A percentile compares a stretch with the other conserved stretches of the same genome.
phyloP scores from a whole-genome alignment of 2,329 filamentous ascomycete species.

The Aureobasidium sp. region DNA sequence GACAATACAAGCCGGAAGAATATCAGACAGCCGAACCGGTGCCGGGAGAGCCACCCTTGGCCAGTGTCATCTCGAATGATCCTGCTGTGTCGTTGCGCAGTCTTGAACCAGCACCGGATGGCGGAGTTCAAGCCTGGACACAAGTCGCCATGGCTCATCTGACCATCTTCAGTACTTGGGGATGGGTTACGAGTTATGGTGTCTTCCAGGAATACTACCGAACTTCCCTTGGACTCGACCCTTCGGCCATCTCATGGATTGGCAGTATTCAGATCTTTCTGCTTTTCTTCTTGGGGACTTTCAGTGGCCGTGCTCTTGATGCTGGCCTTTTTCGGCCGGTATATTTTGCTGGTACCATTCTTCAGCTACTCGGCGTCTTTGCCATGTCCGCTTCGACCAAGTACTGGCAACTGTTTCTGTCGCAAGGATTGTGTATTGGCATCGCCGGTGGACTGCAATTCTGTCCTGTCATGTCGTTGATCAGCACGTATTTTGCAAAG shows the following conservation, averaged over 20 bases:
- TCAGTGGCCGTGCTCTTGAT: conserved; percentile 17
- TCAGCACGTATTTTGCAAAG: conserved; percentile 33
- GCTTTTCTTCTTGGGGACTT: conserved; percentile 19
- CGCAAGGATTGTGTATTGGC: conserved; percentile 43
- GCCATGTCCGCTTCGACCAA: conserved; percentile 35
- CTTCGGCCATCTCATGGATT: conserved; percentile 32
- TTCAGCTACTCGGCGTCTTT: conserved; percentile 38
- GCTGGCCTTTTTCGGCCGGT: conserved; percentile 29
- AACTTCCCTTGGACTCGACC: conserved; percentile 24
- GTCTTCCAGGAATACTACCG: conserved; percentile 44
- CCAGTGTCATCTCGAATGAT: background rate
- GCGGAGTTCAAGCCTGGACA: conserved; percentile 34
- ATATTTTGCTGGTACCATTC: conserved; percentile 31
- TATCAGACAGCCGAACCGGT: background rate
- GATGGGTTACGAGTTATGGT: conserved; percentile 38
- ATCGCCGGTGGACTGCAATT: conserved; percentile 39
- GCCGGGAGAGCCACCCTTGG: background rate
- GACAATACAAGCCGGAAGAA: background rate
- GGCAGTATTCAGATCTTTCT: conserved; percentile 21
- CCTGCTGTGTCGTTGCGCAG: background rate
- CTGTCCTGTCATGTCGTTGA: conserved; percentile 31
- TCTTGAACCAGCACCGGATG: conserved; percentile 32
- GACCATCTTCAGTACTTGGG: conserved; percentile 27
- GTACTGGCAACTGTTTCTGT: conserved; percentile 43
- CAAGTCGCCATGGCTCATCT: conserved; percentile 32